These are phyloP conservation scores for Limnomonas spitsbergensis DNA, from an alignment of 139 green algal species.

Conservation along the genomic window DNA sequence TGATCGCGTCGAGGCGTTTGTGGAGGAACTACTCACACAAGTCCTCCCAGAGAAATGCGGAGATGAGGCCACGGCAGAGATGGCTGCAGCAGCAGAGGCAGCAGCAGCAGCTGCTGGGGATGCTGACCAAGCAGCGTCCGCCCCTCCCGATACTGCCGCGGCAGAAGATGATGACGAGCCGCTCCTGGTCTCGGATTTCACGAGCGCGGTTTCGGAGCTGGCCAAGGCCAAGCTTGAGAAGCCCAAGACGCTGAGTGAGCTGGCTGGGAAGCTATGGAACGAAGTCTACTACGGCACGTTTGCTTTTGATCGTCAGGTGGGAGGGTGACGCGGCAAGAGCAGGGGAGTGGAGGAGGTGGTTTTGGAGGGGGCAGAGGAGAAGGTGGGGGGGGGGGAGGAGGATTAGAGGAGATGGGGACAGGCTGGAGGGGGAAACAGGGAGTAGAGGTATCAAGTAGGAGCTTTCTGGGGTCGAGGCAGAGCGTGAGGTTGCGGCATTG, in stretches of 20 bases:
- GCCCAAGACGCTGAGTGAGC: conserved; percentile 67
- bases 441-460: too few species aligned
- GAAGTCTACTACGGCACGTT: conserved; percentile 36
- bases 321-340: not conserved
- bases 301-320: conserved; percentile 33
- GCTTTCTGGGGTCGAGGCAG: too few species aligned
- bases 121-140: not conserved
- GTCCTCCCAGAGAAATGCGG: conserved; percentile 22
- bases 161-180: not conserved
- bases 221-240: conserved; percentile 76
- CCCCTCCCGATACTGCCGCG: not conserved
- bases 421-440: too few species aligned
- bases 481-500: too few species aligned
- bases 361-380: too few species aligned
- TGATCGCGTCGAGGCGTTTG: conserved; percentile 60
- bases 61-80: not conserved
- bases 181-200: conserved; percentile 34
- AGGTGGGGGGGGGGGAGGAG: too few species aligned
- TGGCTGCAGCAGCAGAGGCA: not conserved
- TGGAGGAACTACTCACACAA: conserved; percentile 40
- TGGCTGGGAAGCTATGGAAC: conserved; percentile 37
- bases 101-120: not conserved
- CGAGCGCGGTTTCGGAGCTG: conserved; percentile 64
- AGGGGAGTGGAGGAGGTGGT: too few species aligned
- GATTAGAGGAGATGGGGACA: too few species aligned